Base-by-base conservation (phyloP, 768 basidiomycete genomes). In the Suillus placidus region DNA sequence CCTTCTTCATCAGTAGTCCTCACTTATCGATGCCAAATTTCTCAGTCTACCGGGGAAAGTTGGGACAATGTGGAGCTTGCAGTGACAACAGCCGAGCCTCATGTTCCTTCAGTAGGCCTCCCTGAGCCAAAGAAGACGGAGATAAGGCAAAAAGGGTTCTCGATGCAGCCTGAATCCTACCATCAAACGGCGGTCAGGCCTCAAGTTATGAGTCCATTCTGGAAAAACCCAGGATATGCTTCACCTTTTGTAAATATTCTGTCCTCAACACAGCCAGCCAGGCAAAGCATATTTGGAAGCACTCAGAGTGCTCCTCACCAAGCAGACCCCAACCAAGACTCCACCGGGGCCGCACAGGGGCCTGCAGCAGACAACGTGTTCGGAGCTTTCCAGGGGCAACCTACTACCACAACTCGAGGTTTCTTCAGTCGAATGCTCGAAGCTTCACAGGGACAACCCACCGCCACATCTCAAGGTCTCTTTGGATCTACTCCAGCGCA, bases 21-120 rank as follows among this genome's bases (percentile, higher is more conserved):
- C 20, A 65, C 76, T 63, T 76, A 76, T 62, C 71, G 74, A 12
- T 76, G 78, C 14, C 61, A 61, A 37, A 71, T 78, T 30, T 66
- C 55, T 2, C 78, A 78, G 40, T 61, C 60, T 38, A 77, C 77
- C 0, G 74, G 76, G 4, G 77, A 79, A 64, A 55, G 72, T 49
- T 79, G 77, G 77, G 70, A 69, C 3, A 67, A 72, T 40, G 67
- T 74, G 12, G 60, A 67, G 34, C 63, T 79, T 52, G 54, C 51
- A 23, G 66, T 78, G 16, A 75, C 71, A 3, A 76, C 78, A 2
- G 73, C 69, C 0, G 61, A 69, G 10, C 71, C 68, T 13, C 60
- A 52, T n/a, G 66, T 60, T 23, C 70, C 68, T 34, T 66, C 70
- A 8, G 66, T 68, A 10, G 66, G 70, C 52, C 68, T 78, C 1